Percentiles rank a stretch among this genome's conserved stretches.
Evolutionary conservation across 495 filamentous ascomycete genomes (phyloP).

Genomic region (Penicillium psychrofluorescens): DNA sequence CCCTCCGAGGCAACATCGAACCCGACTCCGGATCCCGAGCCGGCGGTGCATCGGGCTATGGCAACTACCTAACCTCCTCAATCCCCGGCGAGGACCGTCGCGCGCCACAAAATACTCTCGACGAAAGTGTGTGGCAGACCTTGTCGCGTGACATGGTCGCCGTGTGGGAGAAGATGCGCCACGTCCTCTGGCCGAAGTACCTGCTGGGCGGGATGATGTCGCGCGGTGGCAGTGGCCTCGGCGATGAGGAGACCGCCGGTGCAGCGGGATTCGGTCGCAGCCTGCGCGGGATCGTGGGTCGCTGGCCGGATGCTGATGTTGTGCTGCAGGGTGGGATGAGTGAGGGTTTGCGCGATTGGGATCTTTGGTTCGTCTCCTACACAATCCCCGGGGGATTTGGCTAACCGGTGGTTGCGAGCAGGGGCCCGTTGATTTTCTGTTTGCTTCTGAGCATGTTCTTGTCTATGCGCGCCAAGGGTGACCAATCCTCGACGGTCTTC

Average conservation of each 20-base stretch:
- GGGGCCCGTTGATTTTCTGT: slow-evolving; percentile 89
- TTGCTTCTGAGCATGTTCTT: slow-evolving; percentile 79
- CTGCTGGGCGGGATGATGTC: slow-evolving; percentile 66
- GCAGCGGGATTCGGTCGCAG: slow-evolving; percentile 54
- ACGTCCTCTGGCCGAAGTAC: slow-evolving; percentile 96
- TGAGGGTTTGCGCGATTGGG: slow-evolving; percentile 87
- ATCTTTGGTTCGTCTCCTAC: slow-evolving; percentile 62
- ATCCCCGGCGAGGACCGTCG: slow-evolving; percentile 94
- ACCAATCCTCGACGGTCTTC: slow-evolving; percentile 84
- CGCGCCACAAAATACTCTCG: slow-evolving; percentile 87
- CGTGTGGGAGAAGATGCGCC: slow-evolving; percentile 95
- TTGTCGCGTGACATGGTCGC: slow-evolving; percentile 83
- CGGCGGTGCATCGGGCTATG: slow-evolving; percentile 24
- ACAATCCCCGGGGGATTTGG: neutral
- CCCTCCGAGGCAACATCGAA: slow-evolving; percentile 75
- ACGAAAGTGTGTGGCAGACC: slow-evolving; percentile 95
- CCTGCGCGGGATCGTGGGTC: slow-evolving; percentile 55
- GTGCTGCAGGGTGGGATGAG: slow-evolving; percentile 75
- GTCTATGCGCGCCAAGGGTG: slow-evolving; percentile 58
- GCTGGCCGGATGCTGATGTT: slow-evolving; percentile 65
- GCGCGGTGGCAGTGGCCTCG: slow-evolving; percentile 62
- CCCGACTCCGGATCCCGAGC: slow-evolving; percentile 44
- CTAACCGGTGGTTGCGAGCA: slow-evolving; percentile 9
- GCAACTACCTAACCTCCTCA: slow-evolving; percentile 73
- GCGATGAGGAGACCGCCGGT: slow-evolving; percentile 59